Evolutionary conservation across 2,329 filamentous ascomycete species (phyloP), one percentile per base, ranked within the genome.

Genomic region (Orbilia oligospora): DNA sequence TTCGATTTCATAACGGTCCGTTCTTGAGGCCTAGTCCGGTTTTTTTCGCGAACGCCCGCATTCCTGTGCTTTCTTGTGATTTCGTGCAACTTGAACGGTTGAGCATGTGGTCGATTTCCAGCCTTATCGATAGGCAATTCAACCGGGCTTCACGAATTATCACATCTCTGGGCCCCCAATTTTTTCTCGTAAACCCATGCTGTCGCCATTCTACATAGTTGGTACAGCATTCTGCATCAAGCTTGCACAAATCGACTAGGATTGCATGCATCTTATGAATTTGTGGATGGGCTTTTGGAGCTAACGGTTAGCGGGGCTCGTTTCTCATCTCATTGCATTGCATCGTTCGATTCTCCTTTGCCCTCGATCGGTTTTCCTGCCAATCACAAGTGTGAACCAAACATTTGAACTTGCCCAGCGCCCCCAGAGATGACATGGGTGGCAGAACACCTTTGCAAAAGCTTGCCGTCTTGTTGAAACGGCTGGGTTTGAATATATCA

Each of bases 151-250:
- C 53, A 41, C 36, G 56, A 30, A 30, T 30, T 30, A 61, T 61
- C 20, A 41, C 56, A 41, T 12, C 18, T 14, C 12, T 12, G 18
- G 20, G 20, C 61, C 61, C 41, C 61, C 38, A 65, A 49, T 48
- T 65, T 65, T 65, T 24, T 49, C n/a, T n/a, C n/a, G n/a, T n/a
- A n/a, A 36, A 65, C 33, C 46, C 61, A 49, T 38, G 61, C 16
- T 73, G 70, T 73, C 70, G 70, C 70, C 70, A 73, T 73, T 51
- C 12, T 46, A 67, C n/a, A n/a, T n/a, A n/a, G n/a, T n/a, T n/a
- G n/a, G n/a, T n/a, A n/a, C 70, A 41, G 55, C 53, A 20, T 49
- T 30, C n/a, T 48, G 66, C 49, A 58, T 44, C 53, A 49, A 41
- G 41, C 22, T 44, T 44, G 56, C 56, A 41, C 56, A 44, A 30